Percentiles rank a stretch among this genome's conserved stretches.
Conservation (phyloP, 2,329 filamentous ascomycete species). For the Curvularia lunata region DNA sequence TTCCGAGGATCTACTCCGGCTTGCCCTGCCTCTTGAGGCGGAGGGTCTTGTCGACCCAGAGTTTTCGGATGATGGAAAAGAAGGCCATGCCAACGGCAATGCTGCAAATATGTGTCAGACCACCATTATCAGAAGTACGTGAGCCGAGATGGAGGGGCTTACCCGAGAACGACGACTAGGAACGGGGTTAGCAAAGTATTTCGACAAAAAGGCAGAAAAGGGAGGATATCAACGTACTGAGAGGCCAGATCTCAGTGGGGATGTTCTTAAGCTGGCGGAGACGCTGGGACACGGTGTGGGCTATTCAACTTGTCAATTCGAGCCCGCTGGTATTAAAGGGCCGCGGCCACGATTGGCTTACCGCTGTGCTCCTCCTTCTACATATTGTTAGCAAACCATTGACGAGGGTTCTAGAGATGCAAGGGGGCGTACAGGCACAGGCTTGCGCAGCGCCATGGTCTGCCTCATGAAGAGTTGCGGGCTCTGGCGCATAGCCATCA, state of each 20-base stretch:
- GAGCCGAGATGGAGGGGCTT: constrained; percentile 53
- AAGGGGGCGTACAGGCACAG: constrained; percentile 70
- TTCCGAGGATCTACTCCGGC: constrained; percentile 32
- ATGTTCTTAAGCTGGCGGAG: constrained; percentile 87
- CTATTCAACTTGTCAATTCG: constrained; percentile 57
- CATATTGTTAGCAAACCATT: constrained; percentile 48
- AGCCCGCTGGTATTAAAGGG: constrained; percentile 8
- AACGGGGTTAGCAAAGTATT: constrained; percentile 26
- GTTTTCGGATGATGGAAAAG: constrained; percentile 84
- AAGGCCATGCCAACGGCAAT: constrained; percentile 75
- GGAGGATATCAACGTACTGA: constrained; percentile 68
- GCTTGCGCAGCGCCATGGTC: constrained; percentile 61
- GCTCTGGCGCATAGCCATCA: constrained; percentile 47
- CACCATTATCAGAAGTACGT: constrained; percentile 10
- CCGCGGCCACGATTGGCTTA: constrained; percentile 51
- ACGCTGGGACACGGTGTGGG: constrained; percentile 96
- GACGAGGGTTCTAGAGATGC: not conserved
- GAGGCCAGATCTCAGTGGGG: constrained; percentile 90
- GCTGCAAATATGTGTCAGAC: constrained; percentile 49
- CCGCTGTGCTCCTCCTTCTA: constrained; percentile 70
- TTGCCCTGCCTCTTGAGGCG: constrained; percentile 75
- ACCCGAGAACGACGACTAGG: constrained; percentile 82
- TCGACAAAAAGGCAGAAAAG: not conserved
- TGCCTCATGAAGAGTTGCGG: constrained; percentile 48
- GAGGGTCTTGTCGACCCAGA: constrained; percentile 88